Conservation (phyloP, 1,284 basidiomycete species). For the Coniophora puteana region DNA sequence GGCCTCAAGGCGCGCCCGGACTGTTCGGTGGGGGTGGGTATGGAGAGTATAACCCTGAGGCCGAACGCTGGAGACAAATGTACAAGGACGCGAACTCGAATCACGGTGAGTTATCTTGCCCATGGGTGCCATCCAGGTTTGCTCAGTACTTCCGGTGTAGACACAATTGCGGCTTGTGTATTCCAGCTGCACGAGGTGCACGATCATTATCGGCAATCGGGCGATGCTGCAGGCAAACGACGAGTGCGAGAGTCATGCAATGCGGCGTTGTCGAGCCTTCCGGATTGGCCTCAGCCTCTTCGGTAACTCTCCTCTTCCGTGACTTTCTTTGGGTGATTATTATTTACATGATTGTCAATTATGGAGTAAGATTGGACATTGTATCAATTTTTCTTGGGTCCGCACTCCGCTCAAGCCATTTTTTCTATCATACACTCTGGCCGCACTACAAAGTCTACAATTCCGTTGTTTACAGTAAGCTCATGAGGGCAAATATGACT, state of each 20-base stretch:
- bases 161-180: slow-evolving; percentile 49
- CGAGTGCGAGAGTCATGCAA: slow-evolving; percentile 61
- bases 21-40: slow-evolving; percentile 24
- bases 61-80: slow-evolving; percentile 43
- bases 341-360: no score
- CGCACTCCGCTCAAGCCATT: no score
- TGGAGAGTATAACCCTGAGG: slow-evolving; percentile 29
- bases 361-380: no score
- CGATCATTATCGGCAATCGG: slow-evolving; percentile 53
- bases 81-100: slow-evolving; percentile 48
- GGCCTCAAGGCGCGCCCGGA: slow-evolving; percentile 19
- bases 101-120: slow-evolving; percentile 35
- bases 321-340: no score
- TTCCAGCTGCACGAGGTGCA: slow-evolving; percentile 61
- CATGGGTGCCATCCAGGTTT: neutral
- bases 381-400: no score
- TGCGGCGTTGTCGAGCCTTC: slow-evolving; percentile 50
- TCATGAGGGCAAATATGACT: no score
- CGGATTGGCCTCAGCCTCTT: slow-evolving; percentile 61
- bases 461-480: no score
- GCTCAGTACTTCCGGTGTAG: slow-evolving; percentile 25
- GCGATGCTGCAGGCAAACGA: slow-evolving; percentile 50
- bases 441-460: no score
- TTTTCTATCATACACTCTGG: no score
- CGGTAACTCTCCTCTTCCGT: no score